Conservation (phyloP, 306 rosid genomes). For the Mucuna pruriens region DNA sequence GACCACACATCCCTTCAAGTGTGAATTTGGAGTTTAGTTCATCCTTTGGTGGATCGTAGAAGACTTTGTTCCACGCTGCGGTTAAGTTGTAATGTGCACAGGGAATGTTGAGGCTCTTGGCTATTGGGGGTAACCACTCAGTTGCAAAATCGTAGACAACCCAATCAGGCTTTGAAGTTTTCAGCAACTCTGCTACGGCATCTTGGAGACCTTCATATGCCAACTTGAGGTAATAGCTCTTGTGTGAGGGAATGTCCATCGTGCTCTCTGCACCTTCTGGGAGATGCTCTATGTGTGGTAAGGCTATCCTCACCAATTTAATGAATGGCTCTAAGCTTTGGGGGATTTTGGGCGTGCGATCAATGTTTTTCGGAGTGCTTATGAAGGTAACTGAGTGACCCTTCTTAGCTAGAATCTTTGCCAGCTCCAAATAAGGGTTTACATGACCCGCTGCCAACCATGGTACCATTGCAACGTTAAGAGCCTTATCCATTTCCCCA, state of each 20-base stretch:
- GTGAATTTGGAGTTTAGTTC: background rate
- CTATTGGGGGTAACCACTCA: conserved; percentile 33
- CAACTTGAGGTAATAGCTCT: conserved; percentile 40
- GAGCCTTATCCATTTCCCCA: conserved; percentile 34
- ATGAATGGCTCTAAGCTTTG: conserved; percentile 36
- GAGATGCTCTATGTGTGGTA: conserved; percentile 42
- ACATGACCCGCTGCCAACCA: conserved; percentile 71
- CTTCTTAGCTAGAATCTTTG: conserved; percentile 62
- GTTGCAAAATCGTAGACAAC: conserved; percentile 54
- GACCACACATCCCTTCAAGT: conserved; percentile 32
- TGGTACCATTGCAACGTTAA: conserved; percentile 63
- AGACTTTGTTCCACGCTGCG: conserved; percentile 47
- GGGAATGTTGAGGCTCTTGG: conserved; percentile 34
- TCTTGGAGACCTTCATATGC: conserved; percentile 51
- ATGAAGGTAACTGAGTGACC: conserved; percentile 60
- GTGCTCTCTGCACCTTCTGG: conserved; percentile 60
- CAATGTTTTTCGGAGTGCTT: conserved; percentile 57
- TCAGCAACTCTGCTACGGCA: conserved; percentile 38
- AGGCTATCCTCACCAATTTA: conserved; percentile 42
- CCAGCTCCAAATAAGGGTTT: conserved; percentile 52
- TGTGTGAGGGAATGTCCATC: conserved; percentile 44
- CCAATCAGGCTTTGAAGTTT: conserved; percentile 54
- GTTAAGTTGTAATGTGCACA: conserved; percentile 47
- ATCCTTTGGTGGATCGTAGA: conserved; percentile 44
- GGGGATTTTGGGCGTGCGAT: conserved; percentile 56